phyloP scores from a whole-genome alignment of 2,329 filamentous ascomycete genomes.

The Hortaea werneckii region DNA sequence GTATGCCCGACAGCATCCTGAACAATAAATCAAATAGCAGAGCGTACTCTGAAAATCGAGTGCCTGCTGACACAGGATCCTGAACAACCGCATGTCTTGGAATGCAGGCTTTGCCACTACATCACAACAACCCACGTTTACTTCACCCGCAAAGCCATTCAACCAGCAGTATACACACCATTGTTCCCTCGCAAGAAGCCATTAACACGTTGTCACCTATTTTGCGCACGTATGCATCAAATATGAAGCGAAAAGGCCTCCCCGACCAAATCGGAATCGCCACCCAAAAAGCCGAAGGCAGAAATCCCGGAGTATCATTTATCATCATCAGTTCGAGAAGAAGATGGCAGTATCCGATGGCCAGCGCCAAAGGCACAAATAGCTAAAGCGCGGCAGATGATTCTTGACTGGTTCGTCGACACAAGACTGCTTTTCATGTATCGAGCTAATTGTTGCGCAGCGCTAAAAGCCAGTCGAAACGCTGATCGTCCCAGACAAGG shows the following conservation, averaged over 20 bases:
- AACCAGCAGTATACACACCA: too few relatives aligned
- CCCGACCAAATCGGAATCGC: constrained; percentile 7
- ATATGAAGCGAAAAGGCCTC: constrained; percentile 19
- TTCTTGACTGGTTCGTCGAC: constrained; percentile 45
- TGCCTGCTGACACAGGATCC: too few relatives aligned
- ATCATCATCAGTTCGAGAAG: constrained; percentile 32
- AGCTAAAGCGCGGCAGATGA: constrained; percentile 44
- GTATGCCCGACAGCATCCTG: too few relatives aligned
- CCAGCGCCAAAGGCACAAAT: constrained; percentile 50
- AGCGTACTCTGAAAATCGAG: too few relatives aligned
- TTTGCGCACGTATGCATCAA: too few relatives aligned
- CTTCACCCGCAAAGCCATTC: too few relatives aligned
- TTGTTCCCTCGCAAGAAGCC: too few relatives aligned
- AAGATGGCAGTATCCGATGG: constrained; percentile 46
- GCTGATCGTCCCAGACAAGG: constrained; percentile 58
- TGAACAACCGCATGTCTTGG: too few relatives aligned
- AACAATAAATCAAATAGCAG: too few relatives aligned
- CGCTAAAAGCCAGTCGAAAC: constrained; percentile 41
- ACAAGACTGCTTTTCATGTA: background rate
- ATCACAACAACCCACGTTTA: too few relatives aligned
- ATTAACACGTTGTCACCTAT: too few relatives aligned
- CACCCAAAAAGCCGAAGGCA: constrained; percentile 20
- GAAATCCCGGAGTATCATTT: constrained; percentile 37
- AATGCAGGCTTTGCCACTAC: too few relatives aligned
- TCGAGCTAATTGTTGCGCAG: constrained; percentile 28